phyloP scores from a whole-genome alignment of 1,139 yeast species.

The Petasospora rhodanensis region DNA sequence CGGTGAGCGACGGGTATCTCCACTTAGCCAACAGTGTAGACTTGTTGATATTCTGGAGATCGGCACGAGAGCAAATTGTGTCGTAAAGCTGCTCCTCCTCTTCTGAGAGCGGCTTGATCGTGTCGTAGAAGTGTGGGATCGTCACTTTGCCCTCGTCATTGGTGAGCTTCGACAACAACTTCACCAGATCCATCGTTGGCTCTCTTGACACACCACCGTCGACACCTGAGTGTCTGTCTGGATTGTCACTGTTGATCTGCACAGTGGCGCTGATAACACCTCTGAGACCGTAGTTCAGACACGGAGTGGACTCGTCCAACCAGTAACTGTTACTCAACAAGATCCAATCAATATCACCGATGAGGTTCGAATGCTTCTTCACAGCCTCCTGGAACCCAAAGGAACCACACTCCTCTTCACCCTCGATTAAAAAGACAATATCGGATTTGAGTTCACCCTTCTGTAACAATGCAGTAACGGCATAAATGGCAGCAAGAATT shows the following conservation, averaged over 20 bases:
- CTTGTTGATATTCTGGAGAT: conserved; percentile 33
- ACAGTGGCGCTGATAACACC: conserved; percentile 85
- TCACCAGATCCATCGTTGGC: conserved; percentile 83
- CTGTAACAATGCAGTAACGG: conserved; percentile 70
- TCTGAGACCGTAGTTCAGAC: conserved; percentile 88
- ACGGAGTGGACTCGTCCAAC: conserved; percentile 86
- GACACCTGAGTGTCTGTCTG: conserved; percentile 94
- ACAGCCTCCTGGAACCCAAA: conserved; percentile 75
- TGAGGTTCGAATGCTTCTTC: conserved; percentile 39
- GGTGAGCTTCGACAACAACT: conserved; percentile 59
- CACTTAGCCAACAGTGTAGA: conserved; percentile 74
- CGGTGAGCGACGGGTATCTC: conserved; percentile 85
- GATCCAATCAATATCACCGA: conserved; percentile 84
- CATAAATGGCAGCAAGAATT: conserved; percentile 78
- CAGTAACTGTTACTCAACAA: conserved; percentile 88
- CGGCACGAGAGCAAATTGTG: conserved; percentile 45
- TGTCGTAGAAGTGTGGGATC: conserved; percentile 68
- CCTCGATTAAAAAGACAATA: conserved; percentile 82
- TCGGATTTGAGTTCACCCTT: conserved; percentile 57
- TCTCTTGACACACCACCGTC: conserved; percentile 91
- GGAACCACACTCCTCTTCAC: conserved; percentile 94
- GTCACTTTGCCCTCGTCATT: conserved; percentile 54
- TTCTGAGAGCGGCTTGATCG: conserved; percentile 50
- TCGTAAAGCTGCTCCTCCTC: conserved; percentile 59
- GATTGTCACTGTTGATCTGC: conserved; percentile 62